phyloP scores from a whole-genome alignment of 2,329 filamentous ascomycete species.

The Pseudopithomyces maydicus region DNA sequence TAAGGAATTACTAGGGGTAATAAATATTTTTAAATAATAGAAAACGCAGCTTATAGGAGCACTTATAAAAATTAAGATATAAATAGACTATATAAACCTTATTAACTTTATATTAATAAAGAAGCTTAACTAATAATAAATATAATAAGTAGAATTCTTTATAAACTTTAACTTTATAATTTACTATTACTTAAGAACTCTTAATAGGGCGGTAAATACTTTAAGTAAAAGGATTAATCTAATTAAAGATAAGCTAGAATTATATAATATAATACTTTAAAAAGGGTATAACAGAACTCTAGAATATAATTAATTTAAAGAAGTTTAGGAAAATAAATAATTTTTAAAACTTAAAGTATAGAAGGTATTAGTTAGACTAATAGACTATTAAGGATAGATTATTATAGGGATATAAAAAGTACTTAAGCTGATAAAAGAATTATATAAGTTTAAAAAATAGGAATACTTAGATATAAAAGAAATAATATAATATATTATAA shows the following conservation, averaged over 20 bases:
- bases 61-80: not conserved
- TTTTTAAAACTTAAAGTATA: too few relatives aligned
- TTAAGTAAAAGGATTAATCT: not conserved
- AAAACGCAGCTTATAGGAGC: not conserved
- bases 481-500: not conserved
- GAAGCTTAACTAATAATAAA: not conserved
- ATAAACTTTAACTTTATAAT: not conserved
- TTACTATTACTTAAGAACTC: not conserved
- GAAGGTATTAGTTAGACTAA: too few relatives aligned
- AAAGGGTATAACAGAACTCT: not conserved
- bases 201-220: not conserved
- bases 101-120: not conserved
- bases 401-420: not conserved
- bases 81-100: not conserved
- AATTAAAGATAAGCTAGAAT: not conserved
- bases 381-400: not conserved
- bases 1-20: slow-evolving; percentile 12
- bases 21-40: not conserved
- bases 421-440: not conserved
- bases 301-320: too few relatives aligned
- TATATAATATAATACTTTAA: not conserved
- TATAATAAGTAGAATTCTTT: not conserved
- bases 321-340: too few relatives aligned
- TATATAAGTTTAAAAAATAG: not conserved
- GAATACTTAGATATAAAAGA: not conserved